Evolutionary conservation across 345 rosid species (phyloP).

Genomic region (Erysimum cheiranthoides): DNA sequence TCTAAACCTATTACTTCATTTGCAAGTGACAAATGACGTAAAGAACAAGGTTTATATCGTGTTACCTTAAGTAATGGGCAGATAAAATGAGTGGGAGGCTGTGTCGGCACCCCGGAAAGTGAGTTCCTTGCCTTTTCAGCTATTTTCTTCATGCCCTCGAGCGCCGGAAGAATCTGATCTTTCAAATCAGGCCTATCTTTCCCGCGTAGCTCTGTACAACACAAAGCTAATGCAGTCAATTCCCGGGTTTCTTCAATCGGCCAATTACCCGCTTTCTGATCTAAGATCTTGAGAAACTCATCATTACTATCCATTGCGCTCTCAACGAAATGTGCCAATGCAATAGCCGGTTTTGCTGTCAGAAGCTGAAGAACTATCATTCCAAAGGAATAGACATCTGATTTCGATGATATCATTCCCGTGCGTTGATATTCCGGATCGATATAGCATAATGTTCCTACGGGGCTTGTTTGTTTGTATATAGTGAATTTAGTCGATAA

Average conservation of each 20-base stretch:
- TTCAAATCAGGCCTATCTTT: conserved; percentile 70
- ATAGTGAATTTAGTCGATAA: conserved; percentile 46
- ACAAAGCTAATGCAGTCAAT: conserved; percentile 64
- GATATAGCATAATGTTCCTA: conserved; percentile 83
- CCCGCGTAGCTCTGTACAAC: conserved; percentile 81
- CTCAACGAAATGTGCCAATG: conserved; percentile 70
- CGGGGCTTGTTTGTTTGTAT: conserved; percentile 68
- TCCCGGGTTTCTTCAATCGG: conserved; percentile 76
- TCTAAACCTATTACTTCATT: conserved; percentile 2
- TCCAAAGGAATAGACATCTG: conserved; percentile 87
- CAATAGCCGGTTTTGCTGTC: conserved; percentile 82
- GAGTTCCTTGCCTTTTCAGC: conserved; percentile 57
- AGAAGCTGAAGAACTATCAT: conserved; percentile 78
- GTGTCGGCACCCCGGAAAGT: conserved; percentile 25
- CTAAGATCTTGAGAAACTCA: conserved; percentile 59
- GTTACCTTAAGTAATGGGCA: conserved; percentile 89
- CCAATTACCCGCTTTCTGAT: conserved; percentile 76
- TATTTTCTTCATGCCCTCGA: conserved; percentile 63
- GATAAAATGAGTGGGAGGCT: conserved; percentile 70
- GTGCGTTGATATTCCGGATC: conserved; percentile 96
- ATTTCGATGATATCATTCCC: conserved; percentile 71
- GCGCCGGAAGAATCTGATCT: conserved; percentile 69
- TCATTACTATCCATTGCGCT: conserved; percentile 58
- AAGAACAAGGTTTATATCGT: neutral
- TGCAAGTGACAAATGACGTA: neutral